These are phyloP conservation scores for Hymenoscyphus fraxineus DNA, from an alignment of 2,329 filamentous ascomycete species.

Conservation along the genomic window DNA sequence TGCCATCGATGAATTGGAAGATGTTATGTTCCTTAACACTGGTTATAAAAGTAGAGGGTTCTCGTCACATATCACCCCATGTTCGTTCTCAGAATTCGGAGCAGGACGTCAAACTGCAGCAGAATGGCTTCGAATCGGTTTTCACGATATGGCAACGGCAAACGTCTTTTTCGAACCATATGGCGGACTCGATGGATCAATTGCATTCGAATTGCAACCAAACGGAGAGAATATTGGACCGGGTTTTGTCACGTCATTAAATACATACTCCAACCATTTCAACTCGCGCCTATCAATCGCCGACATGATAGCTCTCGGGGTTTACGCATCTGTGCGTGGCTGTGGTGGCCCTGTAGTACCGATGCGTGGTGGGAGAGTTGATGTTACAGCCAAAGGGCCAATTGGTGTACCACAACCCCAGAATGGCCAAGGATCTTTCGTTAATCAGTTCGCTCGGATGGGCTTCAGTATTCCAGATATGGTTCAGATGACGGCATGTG, in stretches of 20 bases:
- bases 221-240: conserved; percentile 54
- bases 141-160: conserved; percentile 59
- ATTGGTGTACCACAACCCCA: conserved; percentile 55
- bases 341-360: conserved; percentile 56
- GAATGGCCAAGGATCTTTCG: conserved; percentile 49
- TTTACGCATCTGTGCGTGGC: conserved; percentile 54
- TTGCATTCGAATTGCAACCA: conserved; percentile 52
- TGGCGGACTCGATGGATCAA: conserved; percentile 57
- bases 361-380: conserved; percentile 50
- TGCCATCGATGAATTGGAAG: conserved; percentile 57
- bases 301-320: conserved; percentile 55
- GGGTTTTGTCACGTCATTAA: conserved; percentile 50
- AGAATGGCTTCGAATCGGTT: conserved; percentile 58
- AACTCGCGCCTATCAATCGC: conserved; percentile 50
- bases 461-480: conserved; percentile 55
- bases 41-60: conserved; percentile 54
- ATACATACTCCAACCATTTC: conserved; percentile 51
- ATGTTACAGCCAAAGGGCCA: conserved; percentile 47
- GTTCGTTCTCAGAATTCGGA: conserved; percentile 49
- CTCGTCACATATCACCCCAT: conserved; percentile 54
- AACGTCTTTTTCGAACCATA: conserved; percentile 41
- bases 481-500: conserved; percentile 58
- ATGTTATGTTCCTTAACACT: conserved; percentile 57
- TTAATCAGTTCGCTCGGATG: conserved; percentile 53
- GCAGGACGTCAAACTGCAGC: conserved; percentile 55